Evolutionary conservation across 192 early-diverging fungal genomes (phyloP).

Genomic region (Backusella westeae): DNA sequence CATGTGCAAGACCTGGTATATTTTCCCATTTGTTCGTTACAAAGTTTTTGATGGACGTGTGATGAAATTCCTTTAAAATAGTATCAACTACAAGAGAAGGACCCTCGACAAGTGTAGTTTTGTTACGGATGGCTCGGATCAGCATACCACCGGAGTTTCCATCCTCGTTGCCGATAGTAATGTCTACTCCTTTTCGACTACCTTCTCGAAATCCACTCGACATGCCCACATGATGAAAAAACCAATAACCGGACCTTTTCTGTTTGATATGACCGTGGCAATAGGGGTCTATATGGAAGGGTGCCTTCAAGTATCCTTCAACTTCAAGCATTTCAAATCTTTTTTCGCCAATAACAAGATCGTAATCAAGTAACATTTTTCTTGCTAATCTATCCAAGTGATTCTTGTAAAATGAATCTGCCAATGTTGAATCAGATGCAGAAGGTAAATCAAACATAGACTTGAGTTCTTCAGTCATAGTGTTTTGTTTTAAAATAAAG

Average conservation of each 20-base stretch:
- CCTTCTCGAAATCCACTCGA: slow-evolving; percentile 28
- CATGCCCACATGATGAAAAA: slow-evolving; percentile 29
- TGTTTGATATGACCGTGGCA: slow-evolving; percentile 26
- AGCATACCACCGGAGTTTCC: slow-evolving; percentile 28
- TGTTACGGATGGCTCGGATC: slow-evolving; percentile 19
- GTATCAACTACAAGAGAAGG: slow-evolving; percentile 25
- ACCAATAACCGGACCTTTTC: slow-evolving; percentile 17
- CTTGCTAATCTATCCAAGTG: slow-evolving; percentile 5
- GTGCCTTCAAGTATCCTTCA: slow-evolving; percentile 27
- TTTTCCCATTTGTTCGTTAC: not conserved
- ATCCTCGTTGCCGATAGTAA: slow-evolving; percentile 18
- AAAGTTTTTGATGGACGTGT: slow-evolving; percentile 10
- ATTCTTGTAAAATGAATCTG: slow-evolving; percentile 11
- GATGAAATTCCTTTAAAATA: slow-evolving; percentile 6
- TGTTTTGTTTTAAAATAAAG: not conserved
- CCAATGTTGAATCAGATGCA: not conserved
- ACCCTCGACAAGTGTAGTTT: slow-evolving; percentile 15
- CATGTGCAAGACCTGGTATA: not conserved
- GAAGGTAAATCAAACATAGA: not conserved
- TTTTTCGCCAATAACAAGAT: slow-evolving; percentile 10
- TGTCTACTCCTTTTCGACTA: slow-evolving; percentile 31
- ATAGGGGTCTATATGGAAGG: slow-evolving; percentile 26
- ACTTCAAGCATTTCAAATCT: slow-evolving; percentile 27
- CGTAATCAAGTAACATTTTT: slow-evolving; percentile 15
- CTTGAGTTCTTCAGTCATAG: not conserved